Evolutionary conservation across 768 basidiomycete species (phyloP), one percentile per base, ranked within the genome.

Genomic region (Candolleomyces aberdarensis): DNA sequence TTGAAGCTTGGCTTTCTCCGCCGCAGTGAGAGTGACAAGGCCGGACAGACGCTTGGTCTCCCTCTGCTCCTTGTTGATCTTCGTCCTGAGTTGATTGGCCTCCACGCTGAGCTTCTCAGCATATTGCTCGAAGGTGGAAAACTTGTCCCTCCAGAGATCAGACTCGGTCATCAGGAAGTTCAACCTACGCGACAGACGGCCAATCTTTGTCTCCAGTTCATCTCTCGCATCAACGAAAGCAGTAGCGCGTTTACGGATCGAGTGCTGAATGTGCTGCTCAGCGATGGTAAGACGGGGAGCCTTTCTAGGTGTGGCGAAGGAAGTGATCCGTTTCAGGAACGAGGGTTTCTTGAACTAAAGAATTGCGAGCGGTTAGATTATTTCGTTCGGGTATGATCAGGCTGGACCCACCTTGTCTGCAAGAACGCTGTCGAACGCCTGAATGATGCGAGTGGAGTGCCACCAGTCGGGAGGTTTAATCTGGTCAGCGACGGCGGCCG

Each of bases 381-480:
- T 29, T 62, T 52, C 15, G 44, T 6, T 60, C 46, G 58, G 26
- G 4, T 40, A 36, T 32, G 31, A 11, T 13, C 54, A 17, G 29
- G 40, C 13, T 39, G 46, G 26, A 68, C 74, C 39, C 64, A 92
- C 91, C 82, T 86, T 92, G 68, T 96, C 91, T 64, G 89, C 86
- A 58, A 97, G 80, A 41, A 96, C 92, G 51, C 79, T 80, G 70
- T 96, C 94, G 63, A 97, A 94, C 13, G 93, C 94, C 66, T 91
- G 88, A 57, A 97, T 91, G 66, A 96, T 91, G 52, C 89, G 86
- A 2, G 91, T 92, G 36, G 91, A 92, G 67, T 94, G 88, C 94
- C 94, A 97, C 95, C 95, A 97, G 64, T 88, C 87, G 0, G 95
- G 95, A 43, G 92, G 80, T 68, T 92, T 90, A 69, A 96, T 91